Conservation (phyloP, 192 early-diverging fungal species). For the Anaeromyces robustus region DNA sequence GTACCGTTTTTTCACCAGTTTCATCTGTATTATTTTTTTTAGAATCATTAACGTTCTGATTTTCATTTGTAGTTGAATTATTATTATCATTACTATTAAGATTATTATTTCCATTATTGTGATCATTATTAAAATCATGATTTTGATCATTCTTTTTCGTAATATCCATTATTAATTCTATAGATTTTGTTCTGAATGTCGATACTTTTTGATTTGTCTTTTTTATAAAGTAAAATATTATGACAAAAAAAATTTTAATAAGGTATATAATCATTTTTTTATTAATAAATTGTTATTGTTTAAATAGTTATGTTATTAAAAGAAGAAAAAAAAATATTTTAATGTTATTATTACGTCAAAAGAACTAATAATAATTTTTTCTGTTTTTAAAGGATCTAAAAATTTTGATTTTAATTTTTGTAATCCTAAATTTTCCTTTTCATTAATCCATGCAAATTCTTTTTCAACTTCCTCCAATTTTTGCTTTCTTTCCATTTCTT, state of each 20-base stretch:
- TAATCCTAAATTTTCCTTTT: slow-evolving; percentile 31
- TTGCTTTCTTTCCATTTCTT: slow-evolving; percentile 19
- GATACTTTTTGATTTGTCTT: slow-evolving; percentile 9
- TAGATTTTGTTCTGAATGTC: slow-evolving; percentile 31
- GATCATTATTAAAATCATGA: slow-evolving; percentile 1
- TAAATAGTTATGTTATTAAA: not conserved
- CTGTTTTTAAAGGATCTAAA: slow-evolving; percentile 30
- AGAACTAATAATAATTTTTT: slow-evolving; percentile 19
- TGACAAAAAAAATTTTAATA: too few species aligned
- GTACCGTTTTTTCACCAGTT: too few species aligned
- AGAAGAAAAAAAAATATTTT: not conserved
- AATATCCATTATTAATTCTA: slow-evolving; percentile 16
- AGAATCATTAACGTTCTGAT: too few species aligned
- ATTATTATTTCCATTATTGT: not conserved
- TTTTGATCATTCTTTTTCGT: slow-evolving; percentile 11
- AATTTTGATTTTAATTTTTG: slow-evolving; percentile 36
- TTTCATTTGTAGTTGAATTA: too few species aligned
- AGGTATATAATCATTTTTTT: too few species aligned
- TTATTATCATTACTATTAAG: slow-evolving; percentile 1
- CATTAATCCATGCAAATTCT: slow-evolving; percentile 39
- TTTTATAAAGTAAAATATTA: too few species aligned
- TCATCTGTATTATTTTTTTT: too few species aligned
- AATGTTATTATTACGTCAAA: slow-evolving; percentile 13
- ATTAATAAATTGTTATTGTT: too few species aligned
- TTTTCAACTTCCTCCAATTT: slow-evolving; percentile 23